Evolutionary conservation across 1,284 basidiomycete genomes (phyloP).

Genomic region (Puccinia coronata): DNA sequence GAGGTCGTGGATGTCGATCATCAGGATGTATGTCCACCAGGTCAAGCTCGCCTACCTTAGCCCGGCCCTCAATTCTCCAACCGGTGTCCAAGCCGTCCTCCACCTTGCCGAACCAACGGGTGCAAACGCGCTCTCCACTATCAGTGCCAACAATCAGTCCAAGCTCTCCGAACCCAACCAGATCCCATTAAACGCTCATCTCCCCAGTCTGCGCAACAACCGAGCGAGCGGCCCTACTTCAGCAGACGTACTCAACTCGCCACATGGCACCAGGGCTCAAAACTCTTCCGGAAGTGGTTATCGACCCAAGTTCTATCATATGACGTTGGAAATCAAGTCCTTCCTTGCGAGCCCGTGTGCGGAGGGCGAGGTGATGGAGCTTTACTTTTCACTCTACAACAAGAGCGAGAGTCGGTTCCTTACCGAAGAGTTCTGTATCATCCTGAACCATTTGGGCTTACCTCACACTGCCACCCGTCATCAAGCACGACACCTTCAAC

Average conservation of each 20-base stretch:
- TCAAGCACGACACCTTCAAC: slow-evolving; percentile 48
- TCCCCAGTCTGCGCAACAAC: slow-evolving; percentile 40
- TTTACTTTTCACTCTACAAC: slow-evolving; percentile 91
- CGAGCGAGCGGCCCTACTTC: slow-evolving; percentile 13
- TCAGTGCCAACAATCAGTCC: slow-evolving; percentile 56
- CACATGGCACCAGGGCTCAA: background rate
- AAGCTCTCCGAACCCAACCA: slow-evolving; percentile 51
- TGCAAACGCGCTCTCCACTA: slow-evolving; percentile 31
- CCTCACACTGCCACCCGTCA: slow-evolving; percentile 70
- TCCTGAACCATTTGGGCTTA: slow-evolving; percentile 88
- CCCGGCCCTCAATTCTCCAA: slow-evolving; percentile 74
- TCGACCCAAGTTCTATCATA: slow-evolving; percentile 73
- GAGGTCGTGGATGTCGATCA: slow-evolving; percentile 61
- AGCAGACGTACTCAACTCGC: slow-evolving; percentile 23
- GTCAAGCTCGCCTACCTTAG: slow-evolving; percentile 60
- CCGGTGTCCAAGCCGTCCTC: slow-evolving; percentile 57
- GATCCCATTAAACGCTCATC: slow-evolving; percentile 51
- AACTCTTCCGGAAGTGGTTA: slow-evolving; percentile 52
- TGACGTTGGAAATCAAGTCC: slow-evolving; percentile 83
- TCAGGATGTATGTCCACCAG: slow-evolving; percentile 86
- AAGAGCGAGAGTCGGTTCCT: slow-evolving; percentile 78
- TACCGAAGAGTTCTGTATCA: slow-evolving; percentile 87
- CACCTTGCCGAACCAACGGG: slow-evolving; percentile 40
- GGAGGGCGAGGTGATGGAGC: slow-evolving; percentile 85
- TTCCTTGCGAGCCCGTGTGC: slow-evolving; percentile 86